Conservation (phyloP, 2,329 filamentous ascomycete species). For the Alternaria gaisen region DNA sequence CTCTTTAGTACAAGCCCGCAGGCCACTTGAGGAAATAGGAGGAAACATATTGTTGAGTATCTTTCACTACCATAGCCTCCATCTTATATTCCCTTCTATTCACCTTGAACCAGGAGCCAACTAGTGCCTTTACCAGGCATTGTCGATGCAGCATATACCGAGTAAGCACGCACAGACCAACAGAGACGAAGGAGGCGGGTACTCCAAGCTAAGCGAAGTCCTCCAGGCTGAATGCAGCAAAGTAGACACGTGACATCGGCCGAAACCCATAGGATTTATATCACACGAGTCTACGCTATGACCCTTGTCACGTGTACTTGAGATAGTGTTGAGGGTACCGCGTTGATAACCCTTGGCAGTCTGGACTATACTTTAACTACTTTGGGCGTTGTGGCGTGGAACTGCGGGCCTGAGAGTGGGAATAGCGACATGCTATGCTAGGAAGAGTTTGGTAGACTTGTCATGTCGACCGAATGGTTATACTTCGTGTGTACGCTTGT, state of each 20-base stretch:
- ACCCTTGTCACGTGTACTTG: background rate
- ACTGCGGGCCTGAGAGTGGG: background rate
- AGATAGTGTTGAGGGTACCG: background rate
- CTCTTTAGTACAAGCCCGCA: background rate
- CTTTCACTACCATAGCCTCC: background rate
- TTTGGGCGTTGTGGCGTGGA: background rate
- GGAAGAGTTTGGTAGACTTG: background rate
- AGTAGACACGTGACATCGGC: slow-evolving; percentile 7
- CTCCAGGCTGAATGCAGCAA: background rate
- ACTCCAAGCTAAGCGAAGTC: background rate
- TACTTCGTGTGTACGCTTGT: background rate
- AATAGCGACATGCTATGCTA: background rate
- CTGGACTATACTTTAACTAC: background rate
- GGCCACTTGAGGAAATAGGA: background rate
- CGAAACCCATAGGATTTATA: background rate
- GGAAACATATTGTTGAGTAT: background rate
- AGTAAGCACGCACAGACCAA: background rate
- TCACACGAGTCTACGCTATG: background rate
- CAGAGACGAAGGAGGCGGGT: background rate
- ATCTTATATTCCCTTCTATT: background rate
- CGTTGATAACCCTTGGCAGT: background rate
- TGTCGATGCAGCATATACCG: background rate
- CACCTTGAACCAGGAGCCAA: background rate
- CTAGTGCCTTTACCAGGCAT: background rate
- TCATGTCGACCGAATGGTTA: background rate